Evolutionary conservation across 371 early-diverging fungal species (phyloP).

Genomic region (Mucor saturninus): DNA sequence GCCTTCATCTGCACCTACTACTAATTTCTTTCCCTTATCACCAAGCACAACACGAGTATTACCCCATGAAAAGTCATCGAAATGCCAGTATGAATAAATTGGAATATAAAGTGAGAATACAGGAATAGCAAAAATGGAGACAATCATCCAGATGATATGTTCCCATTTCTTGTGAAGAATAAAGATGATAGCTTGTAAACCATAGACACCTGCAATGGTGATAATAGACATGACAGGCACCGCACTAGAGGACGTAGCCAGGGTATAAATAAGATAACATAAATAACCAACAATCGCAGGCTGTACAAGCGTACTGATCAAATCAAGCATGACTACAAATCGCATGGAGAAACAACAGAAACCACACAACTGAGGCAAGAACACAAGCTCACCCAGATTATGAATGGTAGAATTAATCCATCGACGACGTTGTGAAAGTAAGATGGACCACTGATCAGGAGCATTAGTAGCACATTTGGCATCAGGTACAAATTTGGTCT

Average conservation of each 20-base stretch:
- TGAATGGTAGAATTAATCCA: slow-evolving; percentile 99
- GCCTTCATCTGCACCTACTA: slow-evolving; percentile 56
- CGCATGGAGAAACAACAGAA: slow-evolving; percentile 98
- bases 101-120: slow-evolving; percentile 81
- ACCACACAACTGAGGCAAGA: slow-evolving; percentile 89
- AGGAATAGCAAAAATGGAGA: slow-evolving; percentile 84
- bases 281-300: slow-evolving; percentile 90
- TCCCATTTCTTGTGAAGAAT: slow-evolving; percentile 83
- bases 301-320: slow-evolving; percentile 87
- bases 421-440: slow-evolving; percentile 96
- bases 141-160: slow-evolving; percentile 95
- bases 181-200: slow-evolving; percentile 82
- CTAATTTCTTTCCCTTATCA: slow-evolving; percentile 72
- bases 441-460: slow-evolving; percentile 92
- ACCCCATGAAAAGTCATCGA: slow-evolving; percentile 97
- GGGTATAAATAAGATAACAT: slow-evolving; percentile 67
- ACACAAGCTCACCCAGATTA: slow-evolving; percentile 92
- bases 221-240: slow-evolving; percentile 63
- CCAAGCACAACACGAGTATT: slow-evolving; percentile 88
- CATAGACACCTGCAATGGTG: slow-evolving; percentile 77
- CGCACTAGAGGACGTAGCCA: slow-evolving; percentile 40
- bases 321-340: slow-evolving; percentile 91
- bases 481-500: slow-evolving; percentile 95
- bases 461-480: slow-evolving; percentile 97
- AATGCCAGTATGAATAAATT: slow-evolving; percentile 91